Base-by-base conservation (phyloP, 2,329 filamentous ascomycete species). In the Aphanoascus verrucosus region DNA sequence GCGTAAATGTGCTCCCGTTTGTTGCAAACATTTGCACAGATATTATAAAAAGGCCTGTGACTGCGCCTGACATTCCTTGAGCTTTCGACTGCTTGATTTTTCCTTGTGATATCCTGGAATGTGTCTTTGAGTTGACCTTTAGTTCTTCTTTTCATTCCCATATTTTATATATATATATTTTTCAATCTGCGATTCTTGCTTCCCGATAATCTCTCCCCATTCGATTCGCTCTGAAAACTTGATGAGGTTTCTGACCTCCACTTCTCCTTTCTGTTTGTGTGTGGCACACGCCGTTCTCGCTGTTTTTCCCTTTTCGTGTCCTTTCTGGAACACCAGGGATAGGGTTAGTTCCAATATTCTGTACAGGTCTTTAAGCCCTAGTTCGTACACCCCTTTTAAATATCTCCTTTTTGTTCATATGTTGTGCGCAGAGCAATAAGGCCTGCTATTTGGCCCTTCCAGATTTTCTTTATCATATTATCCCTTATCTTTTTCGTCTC, bases 251-350 rank as follows among this genome's bases (percentile, higher is more conserved):
- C 53, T 53, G 49, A 46, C 48, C 58, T 55, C 57, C 23, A 28
- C 3, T 57, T 60, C 58, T 59, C 57, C 59, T 61, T 61, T 59
- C 53, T 53, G 55, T 59, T n/a, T 28, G 5, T 44, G 19, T 7
- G 23, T 28, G 23, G 23, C 23, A 28, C 7, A 28, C 7, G 23
- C 23, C 23, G 7, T 7, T 28, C 23, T 7, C 23, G 7, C 23
- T 28, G 23, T 7, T 28, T 28, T 28, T 28, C 23, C 7, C 23
- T 28, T 28, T 28, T 28, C 7, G 23, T 28, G 7, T 28, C 7
- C 23, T 28, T 3, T 7, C 23, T 28, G 23, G 7, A 28, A 28
- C 7, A 3, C 7, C 23, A 28, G 23, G 23, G 7, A 28, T 28
- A 28, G 23, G 23, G 3, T 28, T 28, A 7, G 23, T 28, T 28